Base-by-base conservation (phyloP, 805 yeast genomes). In the Millerozyma miso region DNA sequence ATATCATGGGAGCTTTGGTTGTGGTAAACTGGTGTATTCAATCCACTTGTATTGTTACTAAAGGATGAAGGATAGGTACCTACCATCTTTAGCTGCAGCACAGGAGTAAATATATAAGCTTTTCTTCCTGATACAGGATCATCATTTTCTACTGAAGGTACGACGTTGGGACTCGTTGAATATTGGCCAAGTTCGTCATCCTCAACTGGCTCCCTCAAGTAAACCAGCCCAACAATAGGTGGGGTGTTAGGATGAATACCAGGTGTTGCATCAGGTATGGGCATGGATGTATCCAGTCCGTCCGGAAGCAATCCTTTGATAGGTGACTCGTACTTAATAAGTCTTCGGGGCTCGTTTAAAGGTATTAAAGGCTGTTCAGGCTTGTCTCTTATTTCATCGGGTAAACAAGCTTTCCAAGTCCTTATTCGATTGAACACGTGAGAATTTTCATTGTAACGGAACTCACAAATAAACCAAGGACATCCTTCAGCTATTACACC, bases 351-450 rank as follows among this genome's bases (percentile, higher is more conserved):
- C 45, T 79, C 81, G 42, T 58, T 64, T 39, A 91, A 74, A 5
- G 91, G 89, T 32, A 79, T 79, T 17, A 85, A 80, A 29, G 86
- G 85, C 44, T 68, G 72, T 56, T 90, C 97, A 55, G 87, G 91
- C 42, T 73, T 71, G 50, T 85, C 89, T 55, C 98, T 80, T 38
- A 91, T 85, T 63, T 91, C 98, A 63, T 93, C 98, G 0, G 99
- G 99, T 51, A 93, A 74, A 71, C 98, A 93, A 4, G 97, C 97
- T 64, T 88, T 91, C 99, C 99, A 93, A 2, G 99, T 91, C 58
- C 98, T 79, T 55, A 93, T 93, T 59, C 91, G 85, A 65, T 91
- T 93, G 73, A 93, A 93, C 20, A 83, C 83, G 62, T 88, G 87
- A 55, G 88, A 96, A 42, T 79, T 75, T 60, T 91, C 97, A 59